Conservation (phyloP, 2,329 filamentous ascomycete genomes). For the Raffaelea ambrosiae region DNA sequence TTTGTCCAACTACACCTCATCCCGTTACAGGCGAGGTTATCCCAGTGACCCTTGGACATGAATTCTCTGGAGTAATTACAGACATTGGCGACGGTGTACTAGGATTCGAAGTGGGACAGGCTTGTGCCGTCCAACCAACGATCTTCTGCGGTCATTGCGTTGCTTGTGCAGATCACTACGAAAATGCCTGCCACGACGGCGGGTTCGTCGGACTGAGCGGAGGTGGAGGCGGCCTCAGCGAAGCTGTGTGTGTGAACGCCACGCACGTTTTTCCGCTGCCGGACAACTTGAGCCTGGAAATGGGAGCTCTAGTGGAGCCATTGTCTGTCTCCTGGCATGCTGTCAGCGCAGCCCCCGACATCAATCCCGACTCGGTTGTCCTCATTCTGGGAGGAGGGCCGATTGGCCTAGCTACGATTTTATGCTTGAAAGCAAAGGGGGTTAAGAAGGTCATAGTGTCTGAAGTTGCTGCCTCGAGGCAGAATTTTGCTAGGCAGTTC, state of each 20-base stretch:
- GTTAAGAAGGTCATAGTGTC: constrained; percentile 40
- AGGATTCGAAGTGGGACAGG: constrained; percentile 50
- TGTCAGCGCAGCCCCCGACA: constrained; percentile 35
- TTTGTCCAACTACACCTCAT: constrained; percentile 1
- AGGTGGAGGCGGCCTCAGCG: constrained; percentile 3
- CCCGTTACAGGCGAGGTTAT: constrained; percentile 1
- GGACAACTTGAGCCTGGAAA: constrained; percentile 34
- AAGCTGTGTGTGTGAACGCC: constrained; percentile 22
- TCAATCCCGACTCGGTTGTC: constrained; percentile 31
- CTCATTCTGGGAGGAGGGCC: constrained; percentile 54
- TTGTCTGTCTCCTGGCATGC: constrained; percentile 49
- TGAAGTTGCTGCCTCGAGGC: constrained; percentile 45
- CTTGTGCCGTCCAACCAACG: constrained; percentile 59
- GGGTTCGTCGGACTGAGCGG: constrained; percentile 16
- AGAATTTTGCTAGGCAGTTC: constrained; percentile 48
- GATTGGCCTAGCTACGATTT: constrained; percentile 50
- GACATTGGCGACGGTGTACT: constrained; percentile 48
- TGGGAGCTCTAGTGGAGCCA: constrained; percentile 51
- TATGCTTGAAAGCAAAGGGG: constrained; percentile 49
- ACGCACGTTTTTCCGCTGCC: constrained; percentile 28
- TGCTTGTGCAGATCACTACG: constrained; percentile 27
- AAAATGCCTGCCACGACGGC: constrained; percentile 25
- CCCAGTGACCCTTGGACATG: constrained; percentile 45
- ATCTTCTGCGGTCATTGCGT: constrained; percentile 44
- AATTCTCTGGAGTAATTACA: constrained; percentile 53